Evolutionary conservation across 371 early-diverging fungal species (phyloP).

Genomic region (Encephalitozoon cuniculi): DNA sequence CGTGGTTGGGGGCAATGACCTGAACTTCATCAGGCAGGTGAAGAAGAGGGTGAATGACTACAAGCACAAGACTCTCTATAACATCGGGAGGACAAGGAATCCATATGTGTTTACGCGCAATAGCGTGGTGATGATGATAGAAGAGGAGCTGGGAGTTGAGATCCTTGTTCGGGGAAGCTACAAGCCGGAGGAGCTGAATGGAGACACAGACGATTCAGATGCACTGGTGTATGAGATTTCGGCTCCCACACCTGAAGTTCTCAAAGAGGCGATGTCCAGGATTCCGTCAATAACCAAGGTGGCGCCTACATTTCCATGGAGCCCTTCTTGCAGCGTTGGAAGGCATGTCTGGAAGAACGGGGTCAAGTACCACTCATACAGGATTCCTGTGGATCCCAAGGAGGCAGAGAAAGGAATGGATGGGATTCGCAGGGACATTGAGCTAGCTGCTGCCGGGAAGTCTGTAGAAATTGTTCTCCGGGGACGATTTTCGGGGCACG

Average conservation of each 20-base stretch:
- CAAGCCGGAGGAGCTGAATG: neutral
- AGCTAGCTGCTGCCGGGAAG: neutral
- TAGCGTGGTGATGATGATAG: neutral
- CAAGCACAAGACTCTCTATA: neutral
- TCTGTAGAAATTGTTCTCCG: neutral
- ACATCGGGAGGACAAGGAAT: neutral
- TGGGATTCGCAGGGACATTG: neutral
- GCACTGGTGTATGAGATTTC: constrained; percentile 3
- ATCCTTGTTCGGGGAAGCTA: constrained; percentile 4
- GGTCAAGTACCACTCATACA: neutral
- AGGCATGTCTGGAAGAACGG: neutral
- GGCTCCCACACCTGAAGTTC: neutral
- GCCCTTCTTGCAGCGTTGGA: neutral
- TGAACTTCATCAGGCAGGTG: neutral
- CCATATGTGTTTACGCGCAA: constrained; percentile 9
- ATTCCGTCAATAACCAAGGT: neutral
- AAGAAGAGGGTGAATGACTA: constrained; percentile 13
- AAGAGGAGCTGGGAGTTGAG: constrained; percentile 14
- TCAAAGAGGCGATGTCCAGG: neutral
- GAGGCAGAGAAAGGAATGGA: neutral
- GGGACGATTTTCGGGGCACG: constrained; percentile 1
- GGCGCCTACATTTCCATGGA: too few species aligned
- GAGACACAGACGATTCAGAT: neutral
- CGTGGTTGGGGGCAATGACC: neutral
- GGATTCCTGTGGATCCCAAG: neutral